These are phyloP conservation scores for Epichloe hybrida DNA, from an alignment of 2,329 filamentous ascomycete genomes.

Conservation along the genomic window DNA sequence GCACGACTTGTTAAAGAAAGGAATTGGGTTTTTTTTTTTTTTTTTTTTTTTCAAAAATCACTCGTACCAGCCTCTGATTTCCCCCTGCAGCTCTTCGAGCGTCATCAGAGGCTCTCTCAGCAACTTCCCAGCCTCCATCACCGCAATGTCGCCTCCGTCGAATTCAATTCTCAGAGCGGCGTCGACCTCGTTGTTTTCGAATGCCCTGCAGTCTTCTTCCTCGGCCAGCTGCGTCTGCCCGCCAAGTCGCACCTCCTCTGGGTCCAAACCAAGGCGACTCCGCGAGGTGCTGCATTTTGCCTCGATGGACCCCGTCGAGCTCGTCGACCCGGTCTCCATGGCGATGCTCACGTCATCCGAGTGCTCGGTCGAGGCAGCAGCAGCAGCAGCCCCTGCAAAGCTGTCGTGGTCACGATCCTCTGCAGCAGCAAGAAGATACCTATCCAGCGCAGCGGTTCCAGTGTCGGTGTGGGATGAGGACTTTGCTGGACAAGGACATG, in stretches of 20 bases:
- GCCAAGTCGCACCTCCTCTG: too few relatives aligned
- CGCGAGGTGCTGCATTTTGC: not conserved
- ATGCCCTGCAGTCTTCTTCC: too few relatives aligned
- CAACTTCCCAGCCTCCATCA: not conserved
- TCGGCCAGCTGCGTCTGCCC: too few relatives aligned
- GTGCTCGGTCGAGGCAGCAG: not conserved
- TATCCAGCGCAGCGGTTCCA: not conserved
- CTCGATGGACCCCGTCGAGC: not conserved
- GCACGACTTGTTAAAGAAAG: too few relatives aligned
- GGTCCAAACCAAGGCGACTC: not conserved
- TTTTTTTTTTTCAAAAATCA: not conserved
- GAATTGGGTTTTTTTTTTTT: too few relatives aligned
- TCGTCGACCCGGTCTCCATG: not conserved
- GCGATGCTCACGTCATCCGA: not conserved
- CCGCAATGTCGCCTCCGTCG: not conserved
- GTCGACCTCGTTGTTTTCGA: too few relatives aligned
- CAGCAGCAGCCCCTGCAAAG: too few relatives aligned
- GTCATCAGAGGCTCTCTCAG: slow-evolving; percentile 5
- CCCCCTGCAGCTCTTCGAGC: slow-evolving; percentile 3
- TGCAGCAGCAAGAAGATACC: not conserved
- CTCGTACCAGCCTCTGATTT: slow-evolving; percentile 1
- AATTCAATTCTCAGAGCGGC: too few relatives aligned
- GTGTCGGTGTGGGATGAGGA: too few relatives aligned
- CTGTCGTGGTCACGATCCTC: too few relatives aligned
- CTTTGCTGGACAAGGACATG: too few relatives aligned